A percentile compares a stretch with the other conserved stretches of the same genome.
phyloP scores from a whole-genome alignment of 2,329 filamentous ascomycete genomes.

The Hypoxylon sp. region DNA sequence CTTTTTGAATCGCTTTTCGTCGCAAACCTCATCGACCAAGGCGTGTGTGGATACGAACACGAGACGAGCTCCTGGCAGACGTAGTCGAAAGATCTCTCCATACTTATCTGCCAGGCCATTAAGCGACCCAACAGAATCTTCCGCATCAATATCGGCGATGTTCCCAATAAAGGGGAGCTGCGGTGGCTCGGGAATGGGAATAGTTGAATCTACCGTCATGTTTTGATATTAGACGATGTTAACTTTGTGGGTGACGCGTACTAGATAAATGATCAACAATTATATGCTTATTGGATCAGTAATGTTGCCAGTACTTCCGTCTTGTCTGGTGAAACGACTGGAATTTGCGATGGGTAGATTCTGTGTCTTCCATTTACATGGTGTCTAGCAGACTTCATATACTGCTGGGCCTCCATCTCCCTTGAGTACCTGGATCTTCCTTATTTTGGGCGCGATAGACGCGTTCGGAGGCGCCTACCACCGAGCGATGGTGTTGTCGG shows the following conservation, averaged over 20 bases:
- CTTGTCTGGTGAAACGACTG: neutral
- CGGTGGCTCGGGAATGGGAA: conserved; percentile 45
- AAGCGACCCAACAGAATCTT: conserved; percentile 69
- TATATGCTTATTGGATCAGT: neutral
- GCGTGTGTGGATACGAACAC: conserved; percentile 67
- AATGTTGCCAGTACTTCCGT: neutral
- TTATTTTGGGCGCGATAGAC: neutral
- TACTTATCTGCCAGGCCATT: conserved; percentile 65
- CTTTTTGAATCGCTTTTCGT: conserved; percentile 77
- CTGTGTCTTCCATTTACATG: neutral
- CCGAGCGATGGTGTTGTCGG: neutral
- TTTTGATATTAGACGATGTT: neutral
- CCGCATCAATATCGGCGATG: conserved; percentile 70
- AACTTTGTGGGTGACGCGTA: neutral
- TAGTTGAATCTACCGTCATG: conserved; percentile 14
- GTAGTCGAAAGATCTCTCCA: conserved; percentile 31
- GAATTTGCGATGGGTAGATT: neutral
- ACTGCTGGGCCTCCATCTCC: neutral
- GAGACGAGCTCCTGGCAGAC: conserved; percentile 47
- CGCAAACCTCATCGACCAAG: conserved; percentile 73
- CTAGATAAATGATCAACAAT: neutral
- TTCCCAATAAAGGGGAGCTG: conserved; percentile 76
- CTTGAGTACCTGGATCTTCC: neutral
- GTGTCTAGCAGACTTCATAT: neutral
- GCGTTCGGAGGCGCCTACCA: neutral